Conservation (phyloP, 2,329 filamentous ascomycete genomes). For the Scedosporium boydii region DNA sequence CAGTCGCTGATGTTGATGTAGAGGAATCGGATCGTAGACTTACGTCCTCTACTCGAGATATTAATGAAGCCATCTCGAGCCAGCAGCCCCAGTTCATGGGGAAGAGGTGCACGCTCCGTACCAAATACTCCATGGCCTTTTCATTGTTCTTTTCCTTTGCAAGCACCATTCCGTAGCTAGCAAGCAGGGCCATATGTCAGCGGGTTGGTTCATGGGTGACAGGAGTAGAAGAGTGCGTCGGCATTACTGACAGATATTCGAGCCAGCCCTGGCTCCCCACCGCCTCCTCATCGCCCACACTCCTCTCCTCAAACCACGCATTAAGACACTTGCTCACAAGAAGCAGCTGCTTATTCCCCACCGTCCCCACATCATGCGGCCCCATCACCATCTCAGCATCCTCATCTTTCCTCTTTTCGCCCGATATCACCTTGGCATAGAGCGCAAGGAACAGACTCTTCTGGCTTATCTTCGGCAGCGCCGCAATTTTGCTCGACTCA, state of each 20-base stretch:
- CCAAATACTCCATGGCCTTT: conserved; percentile 75
- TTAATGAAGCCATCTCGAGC: conserved; percentile 79
- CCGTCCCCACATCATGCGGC: conserved; percentile 77
- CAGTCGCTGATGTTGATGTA: conserved; percentile 9
- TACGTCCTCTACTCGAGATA: conserved; percentile 74
- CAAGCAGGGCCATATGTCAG: neutral
- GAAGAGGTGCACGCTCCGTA: conserved; percentile 78
- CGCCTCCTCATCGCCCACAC: conserved; percentile 47
- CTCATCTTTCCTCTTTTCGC: conserved; percentile 93
- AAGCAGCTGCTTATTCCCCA: conserved; percentile 75
- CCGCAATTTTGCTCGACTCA: conserved; percentile 13
- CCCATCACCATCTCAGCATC: conserved; percentile 97
- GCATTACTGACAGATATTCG: conserved; percentile 56
- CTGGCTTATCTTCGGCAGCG: conserved; percentile 61
- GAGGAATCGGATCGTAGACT: conserved; percentile 20
- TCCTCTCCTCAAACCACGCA: conserved; percentile 66
- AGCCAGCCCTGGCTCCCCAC: conserved; percentile 78
- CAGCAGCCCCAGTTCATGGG: conserved; percentile 97
- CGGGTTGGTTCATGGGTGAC: too few species aligned
- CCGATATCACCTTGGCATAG: conserved; percentile 86
- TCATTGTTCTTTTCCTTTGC: conserved; percentile 85
- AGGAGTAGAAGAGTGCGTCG: neutral
- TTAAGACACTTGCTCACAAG: conserved; percentile 67
- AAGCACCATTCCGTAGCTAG: conserved; percentile 75
- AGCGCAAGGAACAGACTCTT: conserved; percentile 86